These are phyloP conservation scores for Straminergon stramineum DNA, from an alignment of 225 moss, liverwort and hornwort species.

Conservation along the genomic window DNA sequence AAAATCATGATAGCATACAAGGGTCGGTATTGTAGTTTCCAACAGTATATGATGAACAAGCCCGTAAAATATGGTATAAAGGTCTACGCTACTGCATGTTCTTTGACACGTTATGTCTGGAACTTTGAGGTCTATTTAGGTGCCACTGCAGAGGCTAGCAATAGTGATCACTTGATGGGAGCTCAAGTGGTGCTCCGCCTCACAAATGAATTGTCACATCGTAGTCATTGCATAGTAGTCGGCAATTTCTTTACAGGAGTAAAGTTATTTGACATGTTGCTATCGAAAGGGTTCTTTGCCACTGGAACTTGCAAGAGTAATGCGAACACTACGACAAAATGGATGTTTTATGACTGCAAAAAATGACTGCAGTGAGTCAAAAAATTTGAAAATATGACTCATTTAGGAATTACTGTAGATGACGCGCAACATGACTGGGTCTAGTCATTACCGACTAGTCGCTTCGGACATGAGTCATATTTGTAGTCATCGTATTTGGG, in stretches of 20 bases:
- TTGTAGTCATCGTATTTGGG: no score
- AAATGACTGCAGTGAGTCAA: no score
- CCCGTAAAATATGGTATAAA: neutral
- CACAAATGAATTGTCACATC: fast-evolving
- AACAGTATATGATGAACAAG: neutral
- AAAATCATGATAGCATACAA: neutral
- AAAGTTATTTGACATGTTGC: neutral
- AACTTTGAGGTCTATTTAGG: neutral
- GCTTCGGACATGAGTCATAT: no score
- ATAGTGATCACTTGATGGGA: fast-evolving
- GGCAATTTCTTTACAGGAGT: neutral
- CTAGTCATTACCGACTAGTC: no score
- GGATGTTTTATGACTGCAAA: no score
- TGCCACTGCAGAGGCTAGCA: fast-evolving
- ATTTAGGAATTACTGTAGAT: no score
- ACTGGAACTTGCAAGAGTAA: neutral
- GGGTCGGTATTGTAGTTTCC: neutral
- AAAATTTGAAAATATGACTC: no score
- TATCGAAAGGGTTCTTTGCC: neutral
- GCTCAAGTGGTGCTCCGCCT: neutral
- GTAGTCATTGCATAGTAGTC: neutral
- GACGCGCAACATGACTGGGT: no score
- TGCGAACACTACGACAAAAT: no score
- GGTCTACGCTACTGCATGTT: neutral
- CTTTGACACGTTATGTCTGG: no score